Base-by-base conservation (phyloP, 2,329 filamentous ascomycete genomes). In the Berkeleyomyces basicola region DNA sequence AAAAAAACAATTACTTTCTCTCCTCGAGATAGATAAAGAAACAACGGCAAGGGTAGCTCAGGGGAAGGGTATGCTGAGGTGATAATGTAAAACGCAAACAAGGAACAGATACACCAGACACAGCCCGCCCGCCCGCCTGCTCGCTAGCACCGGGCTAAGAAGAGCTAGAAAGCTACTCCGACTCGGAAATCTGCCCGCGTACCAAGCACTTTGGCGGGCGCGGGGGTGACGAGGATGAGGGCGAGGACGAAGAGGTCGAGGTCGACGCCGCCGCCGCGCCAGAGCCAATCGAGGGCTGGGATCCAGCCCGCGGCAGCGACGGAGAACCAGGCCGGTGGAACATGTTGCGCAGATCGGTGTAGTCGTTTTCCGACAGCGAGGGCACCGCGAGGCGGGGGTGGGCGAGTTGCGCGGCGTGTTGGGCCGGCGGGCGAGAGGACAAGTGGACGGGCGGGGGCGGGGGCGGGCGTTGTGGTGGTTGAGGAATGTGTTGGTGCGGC, bases 341-440 rank as follows among this genome's bases (percentile, higher is more conserved):
- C 63, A 64, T 64, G 49, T 64, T 64, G 40, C 60, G 63, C 42
- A 64, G 23, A 44, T 59, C 63, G 7, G 61, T 42, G 37, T 64
- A 64, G 44, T 64, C 63, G 5, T 44, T 64, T 55, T 64, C 63
- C 31, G 60, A 62, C 14, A 64, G 43, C 33, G 63, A 64, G 36
- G 63, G 63, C 9, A 64, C 42, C 14, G 49, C 46, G 3, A 63
- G 40, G 3, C 51, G 62, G 7, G 40, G 61, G 7, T 63, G 55
- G 4, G 58, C 42, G 23, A 46, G 42, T 23, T 23, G 23, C 23
- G 23, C 23, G 37, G 36, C 16, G 6, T 63, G 40, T 47, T 63
- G 33, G 5, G 31, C 3, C 16, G 46, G 37, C 36, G 33, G 53
- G 7, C 16, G 3, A 31, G 55, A 46, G 37, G 36, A n/a, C 51